Evolutionary conservation across 352 stramenopile species (phyloP), one percentile per base, ranked within the genome.

Genomic region (Globisporangium cylindrosporum): DNA sequence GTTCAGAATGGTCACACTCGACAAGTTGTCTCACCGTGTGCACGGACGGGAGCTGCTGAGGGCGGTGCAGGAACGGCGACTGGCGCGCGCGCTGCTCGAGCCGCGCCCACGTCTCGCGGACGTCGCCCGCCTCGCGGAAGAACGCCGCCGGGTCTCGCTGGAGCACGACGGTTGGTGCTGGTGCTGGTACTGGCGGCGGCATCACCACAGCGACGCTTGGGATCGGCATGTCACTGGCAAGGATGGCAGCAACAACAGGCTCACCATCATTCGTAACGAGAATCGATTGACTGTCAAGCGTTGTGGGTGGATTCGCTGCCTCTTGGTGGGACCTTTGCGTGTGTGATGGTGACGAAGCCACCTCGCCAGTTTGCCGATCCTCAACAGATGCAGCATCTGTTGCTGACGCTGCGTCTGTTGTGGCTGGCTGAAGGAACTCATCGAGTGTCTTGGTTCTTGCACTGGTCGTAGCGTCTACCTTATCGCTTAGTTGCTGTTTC

Each of bases 21-120:
- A 29, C 8, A 46, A 34, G 41, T 3, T 55, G 58, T 57, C 59
- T 59, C 48, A 68, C 60, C 67, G 48, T 32, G 46, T 72, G 74
- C 72, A 79, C 72, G 10, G 85, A 93, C 10, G 85, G 84, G 53
- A 94, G 71, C 12, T 72, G 41, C n/a, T 61, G 66, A 12, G 83
- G 87, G 0, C 74, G 74, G 18, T 90, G 75, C 34, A 74, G 63
- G 70, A 77, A 86, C 32, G 83, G 77, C 22, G 84, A 70, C 8
- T 66, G 59, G 51, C 72, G 72, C 32, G 80, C 85, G 29, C 78
- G 82, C 57, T 85, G 81, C 75, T 91, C 77, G 24, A 93, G 67
- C 59, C 88, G 69, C 2, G 70, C 76, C 79, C 84, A 94, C 25
- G 79, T 91, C 66, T 90, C 79, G 8, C 83, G 80, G 14, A 73